Percentiles rank a stretch among this genome's conserved stretches.
Conservation (phyloP, 2,329 filamentous ascomycete genomes). For the Fusarium austroafricanum region DNA sequence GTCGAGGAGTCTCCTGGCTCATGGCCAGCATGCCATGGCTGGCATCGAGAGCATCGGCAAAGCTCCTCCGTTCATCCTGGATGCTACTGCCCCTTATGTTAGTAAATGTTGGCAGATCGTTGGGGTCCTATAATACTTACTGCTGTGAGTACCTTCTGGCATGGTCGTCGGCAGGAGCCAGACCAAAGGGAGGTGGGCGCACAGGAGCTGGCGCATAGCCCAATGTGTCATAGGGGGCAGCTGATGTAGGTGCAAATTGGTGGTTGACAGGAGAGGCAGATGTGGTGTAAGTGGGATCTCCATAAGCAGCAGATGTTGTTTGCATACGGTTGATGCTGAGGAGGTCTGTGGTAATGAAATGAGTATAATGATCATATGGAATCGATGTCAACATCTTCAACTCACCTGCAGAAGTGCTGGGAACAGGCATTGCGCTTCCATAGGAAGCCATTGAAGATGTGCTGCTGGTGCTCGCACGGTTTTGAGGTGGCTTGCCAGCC, state of each 20-base stretch:
- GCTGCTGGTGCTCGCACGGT: conserved; percentile 69
- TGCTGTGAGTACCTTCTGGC: conserved; percentile 82
- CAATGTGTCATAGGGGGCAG: conserved; percentile 78
- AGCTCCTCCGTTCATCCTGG: conserved; percentile 71
- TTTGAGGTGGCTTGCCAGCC: conserved; percentile 56
- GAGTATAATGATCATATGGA: conserved; percentile 56
- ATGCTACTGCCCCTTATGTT: conserved; percentile 39
- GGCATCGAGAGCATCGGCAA: conserved; percentile 90
- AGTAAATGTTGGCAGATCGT: background rate
- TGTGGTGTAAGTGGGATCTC: conserved; percentile 75
- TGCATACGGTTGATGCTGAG: conserved; percentile 74
- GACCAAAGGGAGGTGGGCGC: conserved; percentile 65
- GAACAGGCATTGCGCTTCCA: conserved; percentile 75
- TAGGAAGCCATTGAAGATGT: conserved; percentile 75
- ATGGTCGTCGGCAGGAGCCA: conserved; percentile 67
- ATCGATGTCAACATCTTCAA: background rate
- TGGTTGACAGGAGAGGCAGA: conserved; percentile 74
- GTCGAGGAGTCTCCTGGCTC: conserved; percentile 93
- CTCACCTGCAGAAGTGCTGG: conserved; percentile 77
- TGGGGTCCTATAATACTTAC: conserved; percentile 68
- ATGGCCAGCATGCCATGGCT: conserved; percentile 95
- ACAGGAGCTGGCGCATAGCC: conserved; percentile 77
- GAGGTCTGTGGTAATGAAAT: conserved; percentile 78
- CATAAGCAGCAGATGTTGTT: conserved; percentile 73
- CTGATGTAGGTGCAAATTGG: conserved; percentile 72